Percentiles rank a stretch among this genome's conserved stretches.
Evolutionary conservation across 2,329 filamentous ascomycete genomes (phyloP).

Genomic region (Aureobasidium subglaciale): DNA sequence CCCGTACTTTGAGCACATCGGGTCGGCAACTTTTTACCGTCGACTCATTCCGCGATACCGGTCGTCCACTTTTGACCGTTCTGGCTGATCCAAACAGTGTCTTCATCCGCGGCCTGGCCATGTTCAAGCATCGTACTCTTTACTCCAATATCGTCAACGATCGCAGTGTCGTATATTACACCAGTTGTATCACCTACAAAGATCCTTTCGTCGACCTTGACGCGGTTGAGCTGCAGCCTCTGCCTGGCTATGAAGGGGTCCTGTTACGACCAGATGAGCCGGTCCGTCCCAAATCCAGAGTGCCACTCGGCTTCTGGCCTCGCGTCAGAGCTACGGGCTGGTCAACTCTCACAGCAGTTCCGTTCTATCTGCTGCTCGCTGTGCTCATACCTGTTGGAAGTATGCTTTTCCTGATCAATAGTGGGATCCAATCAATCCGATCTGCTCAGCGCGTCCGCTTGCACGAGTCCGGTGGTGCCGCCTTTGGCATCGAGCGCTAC

Average conservation of each 20-base stretch:
- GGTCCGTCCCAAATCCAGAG: constrained; percentile 39
- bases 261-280: constrained; percentile 64
- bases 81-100: constrained; percentile 78
- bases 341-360: constrained; percentile 46
- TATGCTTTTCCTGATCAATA: constrained; percentile 65
- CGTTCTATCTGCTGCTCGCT: constrained; percentile 57
- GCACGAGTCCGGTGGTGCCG: constrained; percentile 59
- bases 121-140: constrained; percentile 68
- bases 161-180: constrained; percentile 73
- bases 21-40: constrained; percentile 83
- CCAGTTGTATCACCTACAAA: constrained; percentile 65
- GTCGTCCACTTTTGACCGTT: constrained; percentile 70
- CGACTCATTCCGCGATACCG: constrained; percentile 76
- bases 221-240: constrained; percentile 62
- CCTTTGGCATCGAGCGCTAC: constrained; percentile 62
- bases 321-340: constrained; percentile 20
- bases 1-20: constrained; percentile 71
- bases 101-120: constrained; percentile 71
- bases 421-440: constrained; percentile 66
- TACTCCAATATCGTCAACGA: constrained; percentile 90
- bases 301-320: constrained; percentile 19
- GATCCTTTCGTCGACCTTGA: constrained; percentile 69
- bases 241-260: constrained; percentile 66
- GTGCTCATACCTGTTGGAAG: constrained; percentile 69
- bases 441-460: constrained; percentile 68